Conservation (phyloP, 2,329 filamentous ascomycete species). For the Magnaporthiopsis rhizophila region DNA sequence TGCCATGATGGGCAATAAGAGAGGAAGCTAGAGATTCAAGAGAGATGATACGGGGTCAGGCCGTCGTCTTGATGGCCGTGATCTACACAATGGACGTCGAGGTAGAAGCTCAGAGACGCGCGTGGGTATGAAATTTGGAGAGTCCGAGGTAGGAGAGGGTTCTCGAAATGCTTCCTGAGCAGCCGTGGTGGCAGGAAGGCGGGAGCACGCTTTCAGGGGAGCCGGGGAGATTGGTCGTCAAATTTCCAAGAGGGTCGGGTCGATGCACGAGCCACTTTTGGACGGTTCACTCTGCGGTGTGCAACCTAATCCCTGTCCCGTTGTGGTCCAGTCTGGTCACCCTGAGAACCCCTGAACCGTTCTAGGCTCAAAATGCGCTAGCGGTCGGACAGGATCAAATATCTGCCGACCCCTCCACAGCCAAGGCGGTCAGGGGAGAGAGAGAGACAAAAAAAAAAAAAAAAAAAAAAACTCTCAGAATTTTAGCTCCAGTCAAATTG, state of each 20-base stretch:
- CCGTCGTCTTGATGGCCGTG: neutral
- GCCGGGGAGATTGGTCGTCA: conserved; percentile 10
- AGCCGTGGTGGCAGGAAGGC: conserved; percentile 12
- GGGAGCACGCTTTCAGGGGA: conserved; percentile 15
- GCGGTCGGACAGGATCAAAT: conserved; percentile 24
- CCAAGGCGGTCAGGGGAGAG: neutral
- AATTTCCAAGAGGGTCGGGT: conserved; percentile 15
- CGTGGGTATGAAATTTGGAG: neutral
- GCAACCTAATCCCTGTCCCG: neutral
- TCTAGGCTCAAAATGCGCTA: conserved; percentile 10
- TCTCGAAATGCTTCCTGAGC: neutral
- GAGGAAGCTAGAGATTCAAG: conserved; percentile 8
- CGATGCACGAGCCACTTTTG: conserved; percentile 16
- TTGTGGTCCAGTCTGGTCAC: neutral
- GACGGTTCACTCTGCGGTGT: conserved; percentile 9
- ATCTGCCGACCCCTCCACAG: conserved; percentile 20
- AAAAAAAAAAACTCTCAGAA: neutral
- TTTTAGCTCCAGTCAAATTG: conserved; percentile 3
- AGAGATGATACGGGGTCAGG: conserved; percentile 8
- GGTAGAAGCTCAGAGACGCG: neutral
- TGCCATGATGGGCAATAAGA: conserved; percentile 42
- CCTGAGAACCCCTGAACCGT: conserved; percentile 2
- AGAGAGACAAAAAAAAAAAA: conserved; percentile 15
- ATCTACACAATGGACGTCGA: neutral
- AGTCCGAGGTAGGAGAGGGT: neutral